Percentiles rank a stretch among this genome's conserved stretches.
Conservation (phyloP, 345 rosid genomes). For the Citrus unshiu region DNA sequence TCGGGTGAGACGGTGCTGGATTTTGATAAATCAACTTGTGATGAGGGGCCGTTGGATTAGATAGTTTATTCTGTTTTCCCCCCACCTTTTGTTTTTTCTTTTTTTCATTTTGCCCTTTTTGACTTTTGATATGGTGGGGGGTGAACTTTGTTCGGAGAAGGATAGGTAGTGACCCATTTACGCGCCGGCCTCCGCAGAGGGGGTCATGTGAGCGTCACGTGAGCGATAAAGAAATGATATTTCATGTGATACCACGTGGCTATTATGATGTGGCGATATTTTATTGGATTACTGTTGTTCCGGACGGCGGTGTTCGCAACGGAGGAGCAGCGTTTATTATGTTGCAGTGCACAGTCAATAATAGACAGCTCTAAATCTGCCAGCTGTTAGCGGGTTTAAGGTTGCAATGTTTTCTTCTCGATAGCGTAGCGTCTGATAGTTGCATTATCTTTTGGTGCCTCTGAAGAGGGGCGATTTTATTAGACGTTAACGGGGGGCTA, state of each 20-base stretch:
- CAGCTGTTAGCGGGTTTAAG: not conserved
- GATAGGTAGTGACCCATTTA: constrained; percentile 8
- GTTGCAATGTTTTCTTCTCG: not conserved
- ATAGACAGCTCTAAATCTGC: not conserved
- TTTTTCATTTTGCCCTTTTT: no score
- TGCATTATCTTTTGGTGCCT: not conserved
- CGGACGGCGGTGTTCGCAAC: not conserved
- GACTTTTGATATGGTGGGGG: not conserved
- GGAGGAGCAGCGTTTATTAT: not conserved
- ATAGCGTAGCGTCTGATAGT: not conserved
- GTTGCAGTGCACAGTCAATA: not conserved
- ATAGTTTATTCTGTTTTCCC: not conserved
- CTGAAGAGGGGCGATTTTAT: not conserved
- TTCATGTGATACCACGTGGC: constrained; percentile 21
- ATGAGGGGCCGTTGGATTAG: not conserved
- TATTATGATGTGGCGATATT: constrained; percentile 6
- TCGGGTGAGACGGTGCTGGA: constrained; percentile 5
- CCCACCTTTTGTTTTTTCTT: rapidly evolving
- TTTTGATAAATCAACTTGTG: not conserved
- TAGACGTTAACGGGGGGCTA: not conserved
- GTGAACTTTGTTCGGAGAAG: not conserved
- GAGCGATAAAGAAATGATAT: constrained; percentile 3
- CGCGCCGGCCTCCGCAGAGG: constrained; percentile 30
- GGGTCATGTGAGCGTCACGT: constrained; percentile 27
- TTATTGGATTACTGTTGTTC: not conserved